Evolutionary conservation across 1,284 basidiomycete species (phyloP).

Genomic region (Tilletia setariae): DNA sequence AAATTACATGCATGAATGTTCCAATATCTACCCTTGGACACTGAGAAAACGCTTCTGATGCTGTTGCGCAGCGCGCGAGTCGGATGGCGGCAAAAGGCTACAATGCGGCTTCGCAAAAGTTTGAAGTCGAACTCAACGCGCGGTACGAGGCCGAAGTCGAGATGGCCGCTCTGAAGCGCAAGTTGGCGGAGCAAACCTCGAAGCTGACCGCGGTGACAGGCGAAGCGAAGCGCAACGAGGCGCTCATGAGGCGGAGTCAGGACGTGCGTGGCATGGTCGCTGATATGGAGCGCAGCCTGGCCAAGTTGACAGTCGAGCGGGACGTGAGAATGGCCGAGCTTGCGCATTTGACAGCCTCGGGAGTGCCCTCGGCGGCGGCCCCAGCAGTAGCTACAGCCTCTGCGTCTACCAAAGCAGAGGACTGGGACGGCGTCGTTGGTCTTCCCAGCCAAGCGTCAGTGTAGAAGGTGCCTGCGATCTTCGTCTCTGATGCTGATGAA

Average conservation of each 20-base stretch:
- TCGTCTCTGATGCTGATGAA: too few relatives aligned
- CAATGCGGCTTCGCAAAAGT: constrained; percentile 85
- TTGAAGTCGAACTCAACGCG: constrained; percentile 80
- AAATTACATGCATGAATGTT: too few relatives aligned
- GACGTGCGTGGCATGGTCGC: constrained; percentile 74
- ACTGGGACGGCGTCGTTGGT: too few relatives aligned
- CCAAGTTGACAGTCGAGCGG: constrained; percentile 79
- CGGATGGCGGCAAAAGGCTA: constrained; percentile 88
- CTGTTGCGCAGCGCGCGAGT: constrained; percentile 66
- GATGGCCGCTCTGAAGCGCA: constrained; percentile 75
- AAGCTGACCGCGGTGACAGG: constrained; percentile 78
- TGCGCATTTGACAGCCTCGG: constrained; percentile 72
- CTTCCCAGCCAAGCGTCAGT: too few relatives aligned
- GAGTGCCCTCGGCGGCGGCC: not conserved
- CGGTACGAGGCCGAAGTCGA: constrained; percentile 87
- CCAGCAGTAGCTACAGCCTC: too few relatives aligned
- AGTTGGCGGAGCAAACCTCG: constrained; percentile 83
- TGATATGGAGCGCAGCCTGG: constrained; percentile 78
- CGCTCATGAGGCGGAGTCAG: constrained; percentile 72
- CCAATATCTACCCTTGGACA: too few relatives aligned
- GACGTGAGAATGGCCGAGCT: constrained; percentile 89
- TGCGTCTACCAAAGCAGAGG: too few relatives aligned
- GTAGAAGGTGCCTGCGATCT: too few relatives aligned
- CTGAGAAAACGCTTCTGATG: too few relatives aligned
- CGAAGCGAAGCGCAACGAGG: constrained; percentile 66